Conservation (phyloP, 1,284 basidiomycete genomes). For the Fomes fomentarius region DNA sequence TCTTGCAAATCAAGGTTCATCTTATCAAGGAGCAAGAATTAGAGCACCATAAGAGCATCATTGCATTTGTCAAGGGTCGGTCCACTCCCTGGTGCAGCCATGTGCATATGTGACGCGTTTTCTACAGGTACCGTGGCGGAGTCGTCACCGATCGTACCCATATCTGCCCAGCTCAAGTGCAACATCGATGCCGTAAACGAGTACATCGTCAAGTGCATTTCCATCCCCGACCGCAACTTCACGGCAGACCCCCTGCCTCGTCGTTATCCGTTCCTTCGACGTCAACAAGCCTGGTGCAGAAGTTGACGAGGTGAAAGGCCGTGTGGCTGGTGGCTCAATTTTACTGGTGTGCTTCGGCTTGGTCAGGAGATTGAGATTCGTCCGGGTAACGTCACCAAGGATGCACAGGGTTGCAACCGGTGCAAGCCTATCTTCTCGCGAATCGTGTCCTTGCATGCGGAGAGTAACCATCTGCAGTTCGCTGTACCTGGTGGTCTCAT, state of each 20-base stretch:
- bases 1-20: slow-evolving; percentile 98
- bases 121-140: slow-evolving; percentile 90
- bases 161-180: slow-evolving; percentile 98
- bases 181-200: slow-evolving; percentile 99
- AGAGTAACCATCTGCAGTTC: slow-evolving; percentile 93
- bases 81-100: not conserved
- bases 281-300: slow-evolving; percentile 99
- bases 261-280: slow-evolving; percentile 99
- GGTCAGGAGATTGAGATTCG: slow-evolving; percentile 97
- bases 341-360: slow-evolving; percentile 89
- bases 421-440: slow-evolving; percentile 94
- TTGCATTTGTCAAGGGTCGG: slow-evolving; percentile 89
- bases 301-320: slow-evolving; percentile 96
- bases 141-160: slow-evolving; percentile 96
- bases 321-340: slow-evolving; percentile 97
- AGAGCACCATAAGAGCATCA: slow-evolving; percentile 93
- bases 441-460: slow-evolving; percentile 92
- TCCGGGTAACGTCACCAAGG: slow-evolving; percentile 97
- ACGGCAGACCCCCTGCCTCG: slow-evolving; percentile 88
- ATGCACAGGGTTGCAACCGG: slow-evolving; percentile 86
- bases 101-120: not conserved
- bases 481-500: slow-evolving; percentile 98
- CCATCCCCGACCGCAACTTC: slow-evolving; percentile 94
- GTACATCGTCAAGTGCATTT: slow-evolving; percentile 97
- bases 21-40: slow-evolving; percentile 90